Percentiles rank a stretch among this genome's conserved stretches.
These are phyloP conservation scores for Mycena floridula DNA, from an alignment of 768 basidiomycete species.

Conservation along the genomic window DNA sequence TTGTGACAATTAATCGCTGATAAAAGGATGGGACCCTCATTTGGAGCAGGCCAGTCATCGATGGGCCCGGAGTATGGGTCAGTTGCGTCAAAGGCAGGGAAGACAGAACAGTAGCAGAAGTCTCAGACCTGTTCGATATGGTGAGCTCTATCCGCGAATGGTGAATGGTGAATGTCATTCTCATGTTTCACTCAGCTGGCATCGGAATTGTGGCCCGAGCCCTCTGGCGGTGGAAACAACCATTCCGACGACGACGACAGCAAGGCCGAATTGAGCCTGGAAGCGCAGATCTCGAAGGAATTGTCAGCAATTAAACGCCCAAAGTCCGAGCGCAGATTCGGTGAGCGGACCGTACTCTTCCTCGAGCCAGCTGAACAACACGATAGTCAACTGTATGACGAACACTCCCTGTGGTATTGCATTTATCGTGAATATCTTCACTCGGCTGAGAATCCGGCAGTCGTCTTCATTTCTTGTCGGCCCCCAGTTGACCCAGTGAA, in stretches of 20 bases:
- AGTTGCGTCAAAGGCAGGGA: slow-evolving; percentile 85
- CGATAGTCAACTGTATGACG: slow-evolving; percentile 66
- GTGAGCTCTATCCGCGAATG: slow-evolving; percentile 32
- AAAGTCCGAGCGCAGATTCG: slow-evolving; percentile 55
- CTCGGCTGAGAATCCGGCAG: slow-evolving; percentile 27
- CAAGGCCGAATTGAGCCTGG: slow-evolving; percentile 46
- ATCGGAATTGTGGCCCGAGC: slow-evolving; percentile 63
- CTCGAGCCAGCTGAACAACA: background rate
- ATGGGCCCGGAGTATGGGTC: slow-evolving; percentile 83
- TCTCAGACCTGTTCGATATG: slow-evolving; percentile 73
- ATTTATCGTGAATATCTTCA: slow-evolving; percentile 1
- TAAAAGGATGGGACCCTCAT: slow-evolving; percentile 60
- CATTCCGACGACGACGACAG: slow-evolving; percentile 19
- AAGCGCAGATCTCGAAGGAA: slow-evolving; percentile 68
- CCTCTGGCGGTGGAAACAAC: slow-evolving; percentile 9
- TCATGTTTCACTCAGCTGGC: slow-evolving; percentile 45
- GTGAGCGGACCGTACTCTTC: slow-evolving; percentile 29
- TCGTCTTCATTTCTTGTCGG: slow-evolving; percentile 76
- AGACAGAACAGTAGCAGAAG: slow-evolving; percentile 67
- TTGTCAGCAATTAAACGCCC: slow-evolving; percentile 66
- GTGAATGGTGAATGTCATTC: background rate
- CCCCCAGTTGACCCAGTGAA: slow-evolving; percentile 72
- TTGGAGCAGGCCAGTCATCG: slow-evolving; percentile 59
- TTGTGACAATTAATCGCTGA: no score
- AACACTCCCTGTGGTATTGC: slow-evolving; percentile 69